Conservation (phyloP, 179 eudicot genomes). For the Spinacia oleracea region DNA sequence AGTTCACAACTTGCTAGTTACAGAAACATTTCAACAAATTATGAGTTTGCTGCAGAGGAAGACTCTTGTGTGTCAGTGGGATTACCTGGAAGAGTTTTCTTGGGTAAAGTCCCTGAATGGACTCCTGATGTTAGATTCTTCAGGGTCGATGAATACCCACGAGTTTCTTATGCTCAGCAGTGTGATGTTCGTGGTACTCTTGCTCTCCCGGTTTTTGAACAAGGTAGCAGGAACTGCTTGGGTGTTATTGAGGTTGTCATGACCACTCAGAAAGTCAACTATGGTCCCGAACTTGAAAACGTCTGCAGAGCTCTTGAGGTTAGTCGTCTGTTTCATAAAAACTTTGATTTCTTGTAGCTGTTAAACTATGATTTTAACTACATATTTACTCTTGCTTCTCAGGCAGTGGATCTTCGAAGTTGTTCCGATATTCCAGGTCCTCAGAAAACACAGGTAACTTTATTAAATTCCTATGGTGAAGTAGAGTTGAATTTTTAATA, state of each 20-base stretch:
- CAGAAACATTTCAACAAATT: constrained; percentile 60
- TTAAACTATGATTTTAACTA: background rate
- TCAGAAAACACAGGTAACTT: constrained; percentile 53
- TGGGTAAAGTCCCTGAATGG: constrained; percentile 88
- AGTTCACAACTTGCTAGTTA: constrained; percentile 59
- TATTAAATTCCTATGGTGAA: background rate
- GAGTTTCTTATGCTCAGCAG: constrained; percentile 71
- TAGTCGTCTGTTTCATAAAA: constrained; percentile 12
- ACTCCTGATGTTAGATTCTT: constrained; percentile 89
- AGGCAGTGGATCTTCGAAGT: constrained; percentile 87
- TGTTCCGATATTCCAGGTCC: constrained; percentile 53
- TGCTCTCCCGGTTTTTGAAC: constrained; percentile 86
- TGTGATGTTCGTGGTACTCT: constrained; percentile 81
- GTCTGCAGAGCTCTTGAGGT: constrained; percentile 92
- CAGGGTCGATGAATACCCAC: constrained; percentile 68
- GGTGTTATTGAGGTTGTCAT: constrained; percentile 88
- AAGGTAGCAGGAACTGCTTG: constrained; percentile 73
- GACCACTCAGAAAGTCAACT: constrained; percentile 74
- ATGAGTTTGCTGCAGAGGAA: constrained; percentile 69
- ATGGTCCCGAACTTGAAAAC: constrained; percentile 73
- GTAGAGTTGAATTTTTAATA: background rate
- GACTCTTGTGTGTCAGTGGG: constrained; percentile 54
- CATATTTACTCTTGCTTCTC: constrained; percentile 16
- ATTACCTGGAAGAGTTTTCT: constrained; percentile 76
- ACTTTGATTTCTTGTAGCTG: background rate